Evolutionary conservation across 2,329 filamentous ascomycete species (phyloP).

Genomic region (Cladosporium colombiae): DNA sequence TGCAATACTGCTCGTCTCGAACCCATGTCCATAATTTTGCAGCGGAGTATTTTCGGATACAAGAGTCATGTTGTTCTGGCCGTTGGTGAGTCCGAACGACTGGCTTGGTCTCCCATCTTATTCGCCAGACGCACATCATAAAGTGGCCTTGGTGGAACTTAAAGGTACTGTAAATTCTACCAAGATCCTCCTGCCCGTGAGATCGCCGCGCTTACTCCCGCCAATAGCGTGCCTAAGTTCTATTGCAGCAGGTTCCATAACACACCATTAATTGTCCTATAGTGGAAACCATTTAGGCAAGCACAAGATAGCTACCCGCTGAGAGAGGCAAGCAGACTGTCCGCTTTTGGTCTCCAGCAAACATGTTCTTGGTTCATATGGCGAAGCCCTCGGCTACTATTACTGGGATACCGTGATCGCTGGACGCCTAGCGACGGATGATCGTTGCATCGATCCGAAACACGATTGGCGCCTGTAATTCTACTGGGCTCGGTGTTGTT

Average conservation of each 20-base stretch:
- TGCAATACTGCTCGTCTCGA: not conserved
- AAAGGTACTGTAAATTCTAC: not conserved
- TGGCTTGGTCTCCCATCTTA: not conserved
- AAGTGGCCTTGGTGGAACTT: not conserved
- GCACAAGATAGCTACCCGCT: not conserved
- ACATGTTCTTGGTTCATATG: not conserved
- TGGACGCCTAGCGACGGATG: not conserved
- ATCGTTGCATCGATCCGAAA: not conserved
- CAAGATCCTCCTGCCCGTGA: not conserved
- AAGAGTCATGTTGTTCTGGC: not conserved
- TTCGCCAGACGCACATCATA: not conserved
- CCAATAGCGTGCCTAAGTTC: slow-evolving; percentile 4
- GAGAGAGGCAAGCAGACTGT: not conserved
- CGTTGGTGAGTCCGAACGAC: not conserved
- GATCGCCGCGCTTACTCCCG: slow-evolving; percentile 1
- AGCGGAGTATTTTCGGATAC: not conserved
- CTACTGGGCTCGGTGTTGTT: not conserved
- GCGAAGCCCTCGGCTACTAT: not conserved
- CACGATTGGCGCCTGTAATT: not conserved
- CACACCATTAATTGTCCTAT: not conserved
- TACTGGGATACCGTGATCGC: not conserved
- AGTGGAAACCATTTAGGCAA: not conserved
- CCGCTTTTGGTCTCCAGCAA: not conserved
- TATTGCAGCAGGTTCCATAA: not conserved
- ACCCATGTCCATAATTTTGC: not conserved